These are phyloP conservation scores for Diaporthe ampelina DNA, from an alignment of 2,329 filamentous ascomycete genomes.

Conservation along the genomic window DNA sequence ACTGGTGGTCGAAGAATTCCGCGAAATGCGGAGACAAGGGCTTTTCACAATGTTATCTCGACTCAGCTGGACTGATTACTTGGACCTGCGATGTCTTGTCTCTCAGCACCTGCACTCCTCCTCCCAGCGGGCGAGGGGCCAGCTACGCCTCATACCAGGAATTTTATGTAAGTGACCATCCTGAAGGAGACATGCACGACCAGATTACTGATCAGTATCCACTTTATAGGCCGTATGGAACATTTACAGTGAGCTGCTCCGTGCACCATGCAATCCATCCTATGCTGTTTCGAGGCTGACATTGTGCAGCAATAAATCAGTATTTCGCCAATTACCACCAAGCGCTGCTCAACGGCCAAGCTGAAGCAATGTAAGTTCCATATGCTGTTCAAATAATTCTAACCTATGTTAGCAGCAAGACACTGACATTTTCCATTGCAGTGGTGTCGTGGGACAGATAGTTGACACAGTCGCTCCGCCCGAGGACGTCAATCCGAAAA, in stretches of 20 bases:
- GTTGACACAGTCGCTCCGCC: conserved; percentile 1
- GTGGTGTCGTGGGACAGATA: conserved; percentile 20
- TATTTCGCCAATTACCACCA: conserved; percentile 28
- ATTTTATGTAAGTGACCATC: background rate
- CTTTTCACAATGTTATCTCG: conserved; percentile 20
- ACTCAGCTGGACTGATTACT: conserved; percentile 19
- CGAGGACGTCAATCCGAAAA: background rate
- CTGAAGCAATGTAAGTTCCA: conserved; percentile 21
- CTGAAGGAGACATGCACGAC: background rate
- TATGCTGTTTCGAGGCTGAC: background rate
- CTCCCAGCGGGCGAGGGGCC: conserved; percentile 12
- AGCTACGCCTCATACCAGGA: conserved; percentile 11
- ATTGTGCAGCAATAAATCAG: background rate
- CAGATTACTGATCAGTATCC: background rate
- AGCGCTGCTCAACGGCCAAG: conserved; percentile 23
- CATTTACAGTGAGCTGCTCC: conserved; percentile 5
- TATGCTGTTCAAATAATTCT: background rate
- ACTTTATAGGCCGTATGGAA: background rate
- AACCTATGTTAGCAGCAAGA: no score
- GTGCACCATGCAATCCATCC: background rate
- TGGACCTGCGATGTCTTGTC: conserved; percentile 23
- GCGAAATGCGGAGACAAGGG: conserved; percentile 22
- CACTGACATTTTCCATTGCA: background rate
- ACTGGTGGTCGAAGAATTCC: conserved; percentile 28
- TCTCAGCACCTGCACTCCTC: conserved; percentile 16